Evolutionary conservation across 257 asterid genomes (phyloP), one percentile per base, ranked within the genome.

Genomic region (Solanum clarkiae): DNA sequence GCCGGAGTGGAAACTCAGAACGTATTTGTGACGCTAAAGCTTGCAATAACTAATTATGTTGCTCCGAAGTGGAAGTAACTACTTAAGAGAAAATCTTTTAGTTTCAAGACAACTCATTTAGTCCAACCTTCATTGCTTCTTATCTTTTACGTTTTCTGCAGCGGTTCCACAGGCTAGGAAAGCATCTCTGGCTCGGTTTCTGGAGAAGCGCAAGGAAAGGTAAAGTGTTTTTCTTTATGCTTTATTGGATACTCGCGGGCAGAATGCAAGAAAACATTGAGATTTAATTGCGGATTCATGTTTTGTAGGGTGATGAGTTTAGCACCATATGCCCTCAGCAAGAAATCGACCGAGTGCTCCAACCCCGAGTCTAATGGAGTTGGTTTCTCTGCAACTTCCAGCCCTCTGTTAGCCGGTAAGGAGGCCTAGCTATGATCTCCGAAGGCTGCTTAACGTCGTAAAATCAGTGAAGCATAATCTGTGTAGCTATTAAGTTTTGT

Each of bases 121-220:
- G 4, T 18, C 16, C 15, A 8, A 16, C 24, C 47, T 72, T 77
- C 45, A 53, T 53, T 77, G 24, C 26, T 0, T 77, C 62, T 77
- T 14, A 26, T 24, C 42, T 15, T 77, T 26, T 16, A 16, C 63
- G 12, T 69, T 49, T 51, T 45, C 17, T 81, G 85, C 92, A 93
- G 97, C 92, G 81, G 90, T 91, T 88, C 94, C 94, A 47, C 97
- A 90, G 89, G 90, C 97, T n/a, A 91, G 97, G 32, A 92, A 91
- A 87, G 95, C 95, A 86, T 93, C 97, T n/a, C 86, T 93, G 82
- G 94, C 94, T 86, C 89, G 94, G 17, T 93, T 93, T 81, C 68
- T 93, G 70, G 94, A 93, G 89, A 93, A 91, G 86, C 96, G 96
- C 0, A 91, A 91, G 88, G 95, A 93, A 90, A 93, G 95, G 96